phyloP scores from a whole-genome alignment of 2,329 filamentous ascomycete genomes.

The Dactylellina cionopaga region DNA sequence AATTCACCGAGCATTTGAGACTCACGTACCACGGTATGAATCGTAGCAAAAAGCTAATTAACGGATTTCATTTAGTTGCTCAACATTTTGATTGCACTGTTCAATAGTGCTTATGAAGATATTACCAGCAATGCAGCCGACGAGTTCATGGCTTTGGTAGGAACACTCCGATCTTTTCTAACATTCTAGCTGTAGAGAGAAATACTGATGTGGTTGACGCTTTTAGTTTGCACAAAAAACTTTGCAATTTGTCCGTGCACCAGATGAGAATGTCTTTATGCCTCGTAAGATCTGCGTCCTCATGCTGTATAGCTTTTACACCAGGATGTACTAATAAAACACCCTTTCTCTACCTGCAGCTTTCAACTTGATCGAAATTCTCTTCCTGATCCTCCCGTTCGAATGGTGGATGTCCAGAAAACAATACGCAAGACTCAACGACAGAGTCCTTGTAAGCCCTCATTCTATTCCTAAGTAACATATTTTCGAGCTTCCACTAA shows the following conservation, averaged over 20 bases:
- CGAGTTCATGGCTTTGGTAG: conserved; percentile 83
- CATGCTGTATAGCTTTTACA: not conserved
- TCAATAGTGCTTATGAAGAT: conserved; percentile 95
- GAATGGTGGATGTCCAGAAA: conserved; percentile 93
- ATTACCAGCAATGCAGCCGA: conserved; percentile 93
- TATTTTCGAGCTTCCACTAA: not conserved
- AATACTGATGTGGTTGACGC: conserved; percentile 12
- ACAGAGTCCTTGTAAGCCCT: conserved; percentile 77
- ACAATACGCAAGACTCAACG: conserved; percentile 82
- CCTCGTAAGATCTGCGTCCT: conserved; percentile 67
- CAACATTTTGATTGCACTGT: conserved; percentile 95
- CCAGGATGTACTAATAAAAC: conserved; percentile 1
- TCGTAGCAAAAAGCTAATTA: no score
- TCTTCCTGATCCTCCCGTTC: conserved; percentile 79
- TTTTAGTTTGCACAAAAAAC: conserved; percentile 82
- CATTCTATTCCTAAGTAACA: not conserved
- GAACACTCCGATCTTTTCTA: not conserved
- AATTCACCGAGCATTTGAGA: not conserved
- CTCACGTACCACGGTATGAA: no score
- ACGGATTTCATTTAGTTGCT: conserved; percentile 62
- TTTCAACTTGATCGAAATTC: conserved; percentile 90
- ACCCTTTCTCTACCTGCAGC: conserved; percentile 61
- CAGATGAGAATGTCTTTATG: conserved; percentile 98
- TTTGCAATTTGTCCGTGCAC: conserved; percentile 94
- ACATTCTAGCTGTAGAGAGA: not conserved